phyloP scores from a whole-genome alignment of 2,329 filamentous ascomycete species.

The Huntiella decipiens region DNA sequence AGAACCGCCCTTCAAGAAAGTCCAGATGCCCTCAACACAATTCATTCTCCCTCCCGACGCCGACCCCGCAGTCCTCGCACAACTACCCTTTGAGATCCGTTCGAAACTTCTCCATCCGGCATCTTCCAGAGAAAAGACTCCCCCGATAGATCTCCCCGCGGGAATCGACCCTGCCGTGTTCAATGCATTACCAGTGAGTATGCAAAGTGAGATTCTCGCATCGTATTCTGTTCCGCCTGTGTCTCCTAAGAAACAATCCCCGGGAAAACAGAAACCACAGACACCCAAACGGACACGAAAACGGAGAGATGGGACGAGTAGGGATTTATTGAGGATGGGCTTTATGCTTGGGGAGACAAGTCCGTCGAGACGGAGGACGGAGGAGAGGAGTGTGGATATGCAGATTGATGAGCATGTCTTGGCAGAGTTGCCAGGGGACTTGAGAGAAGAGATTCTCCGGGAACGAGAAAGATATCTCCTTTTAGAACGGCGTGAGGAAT shows the following conservation, averaged over 20 bases:
- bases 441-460: slow-evolving; percentile 57
- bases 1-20: slow-evolving; percentile 20
- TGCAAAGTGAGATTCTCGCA: slow-evolving; percentile 65
- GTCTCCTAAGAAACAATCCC: no score
- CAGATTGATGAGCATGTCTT: slow-evolving; percentile 56
- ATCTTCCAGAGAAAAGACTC: slow-evolving; percentile 10
- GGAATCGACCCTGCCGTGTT: slow-evolving; percentile 72
- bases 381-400: neutral
- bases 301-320: slow-evolving; percentile 18
- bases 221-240: slow-evolving; percentile 14
- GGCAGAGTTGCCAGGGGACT: slow-evolving; percentile 62
- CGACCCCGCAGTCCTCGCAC: slow-evolving; percentile 63
- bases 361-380: slow-evolving; percentile 2
- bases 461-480: slow-evolving; percentile 40
- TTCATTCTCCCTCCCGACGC: slow-evolving; percentile 76
- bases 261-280: no score
- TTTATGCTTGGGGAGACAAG: slow-evolving; percentile 1
- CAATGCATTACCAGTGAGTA: slow-evolving; percentile 62
- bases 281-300: slow-evolving; percentile 31
- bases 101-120: slow-evolving; percentile 49
- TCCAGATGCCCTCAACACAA: slow-evolving; percentile 74
- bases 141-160: neutral
- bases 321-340: slow-evolving; percentile 14
- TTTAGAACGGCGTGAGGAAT: neutral
- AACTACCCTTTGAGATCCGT: slow-evolving; percentile 68